Percentiles rank a stretch among this genome's conserved stretches.
phyloP scores from a whole-genome alignment of 768 basidiomycete species.

The Gymnopilus dilepis region DNA sequence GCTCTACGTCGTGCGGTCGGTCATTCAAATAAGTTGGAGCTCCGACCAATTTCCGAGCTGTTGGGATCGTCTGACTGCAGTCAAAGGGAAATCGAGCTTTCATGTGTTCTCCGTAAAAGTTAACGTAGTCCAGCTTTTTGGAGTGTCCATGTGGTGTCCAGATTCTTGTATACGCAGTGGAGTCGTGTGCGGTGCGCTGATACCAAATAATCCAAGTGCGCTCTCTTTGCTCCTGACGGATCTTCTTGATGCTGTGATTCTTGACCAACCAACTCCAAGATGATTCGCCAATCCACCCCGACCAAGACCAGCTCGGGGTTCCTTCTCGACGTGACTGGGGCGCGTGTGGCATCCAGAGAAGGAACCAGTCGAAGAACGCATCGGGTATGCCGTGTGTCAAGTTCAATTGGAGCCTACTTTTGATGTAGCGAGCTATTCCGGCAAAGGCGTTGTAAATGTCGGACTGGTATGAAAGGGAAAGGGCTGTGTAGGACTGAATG shows the following conservation, averaged over 20 bases:
- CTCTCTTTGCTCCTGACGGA: not conserved
- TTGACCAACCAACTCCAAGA: not conserved
- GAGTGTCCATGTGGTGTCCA: not conserved
- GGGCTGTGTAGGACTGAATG: not conserved
- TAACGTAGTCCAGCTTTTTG: not conserved
- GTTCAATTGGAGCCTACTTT: not conserved
- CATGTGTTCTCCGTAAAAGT: not conserved
- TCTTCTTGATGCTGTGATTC: constrained; percentile 2
- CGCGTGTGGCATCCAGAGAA: not conserved
- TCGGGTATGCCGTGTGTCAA: constrained; percentile 1
- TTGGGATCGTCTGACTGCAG: constrained; percentile 6
- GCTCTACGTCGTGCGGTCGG: not conserved
- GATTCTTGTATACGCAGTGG: not conserved
- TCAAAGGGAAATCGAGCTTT: constrained; percentile 8
- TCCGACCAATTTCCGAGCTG: not conserved
- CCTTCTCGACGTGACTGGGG: not conserved
- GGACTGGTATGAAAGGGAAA: not conserved
- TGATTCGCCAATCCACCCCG: not conserved
- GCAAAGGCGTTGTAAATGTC: constrained; percentile 8
- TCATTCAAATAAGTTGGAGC: constrained; percentile 10
- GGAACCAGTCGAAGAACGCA: constrained; percentile 2
- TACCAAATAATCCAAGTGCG: constrained; percentile 8
- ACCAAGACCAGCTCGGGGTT: constrained; percentile 8
- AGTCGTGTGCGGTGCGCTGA: not conserved
- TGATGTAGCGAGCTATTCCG: constrained; percentile 6